phyloP scores from a whole-genome alignment of 768 basidiomycete species.

The Termitomyces sp. region DNA sequence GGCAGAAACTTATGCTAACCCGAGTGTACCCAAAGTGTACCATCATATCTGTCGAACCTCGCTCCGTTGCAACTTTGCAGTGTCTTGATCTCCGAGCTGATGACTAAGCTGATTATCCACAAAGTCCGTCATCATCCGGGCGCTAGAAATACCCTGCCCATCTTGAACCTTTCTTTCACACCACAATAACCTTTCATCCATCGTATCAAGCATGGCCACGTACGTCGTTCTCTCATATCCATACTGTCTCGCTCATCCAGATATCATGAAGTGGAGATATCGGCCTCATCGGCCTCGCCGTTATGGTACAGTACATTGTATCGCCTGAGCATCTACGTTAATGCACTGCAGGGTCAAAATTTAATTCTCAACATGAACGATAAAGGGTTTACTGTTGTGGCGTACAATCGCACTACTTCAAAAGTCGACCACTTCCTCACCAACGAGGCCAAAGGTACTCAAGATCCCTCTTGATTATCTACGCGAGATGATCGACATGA shows the following conservation, averaged over 20 bases:
- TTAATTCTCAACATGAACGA: conserved; percentile 99
- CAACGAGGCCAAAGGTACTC: conserved; percentile 96
- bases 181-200: conserved; percentile 30
- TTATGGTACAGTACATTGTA: conserved; percentile 64
- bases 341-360: conserved; percentile 75
- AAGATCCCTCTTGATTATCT: conserved; percentile 15
- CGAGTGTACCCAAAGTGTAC: background rate
- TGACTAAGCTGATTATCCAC: conserved; percentile 19
- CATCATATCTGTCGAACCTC: background rate
- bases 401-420: conserved; percentile 94
- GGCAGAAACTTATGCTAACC: background rate
- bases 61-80: background rate
- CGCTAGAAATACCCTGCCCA: conserved; percentile 15
- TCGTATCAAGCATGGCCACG: conserved; percentile 42
- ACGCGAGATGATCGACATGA: conserved; percentile 9
- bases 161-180: conserved; percentile 26
- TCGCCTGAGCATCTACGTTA: conserved; percentile 14
- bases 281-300: conserved; percentile 97
- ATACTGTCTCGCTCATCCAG: conserved; percentile 9
- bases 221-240: conserved; percentile 13
- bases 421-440: conserved; percentile 95
- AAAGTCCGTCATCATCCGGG: conserved; percentile 18
- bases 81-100: conserved; percentile 13
- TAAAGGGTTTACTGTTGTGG: conserved; percentile 97
- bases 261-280: conserved; percentile 75